Conservation (phyloP, 2,329 filamentous ascomycete genomes). For the Ascochyta rabiei region DNA sequence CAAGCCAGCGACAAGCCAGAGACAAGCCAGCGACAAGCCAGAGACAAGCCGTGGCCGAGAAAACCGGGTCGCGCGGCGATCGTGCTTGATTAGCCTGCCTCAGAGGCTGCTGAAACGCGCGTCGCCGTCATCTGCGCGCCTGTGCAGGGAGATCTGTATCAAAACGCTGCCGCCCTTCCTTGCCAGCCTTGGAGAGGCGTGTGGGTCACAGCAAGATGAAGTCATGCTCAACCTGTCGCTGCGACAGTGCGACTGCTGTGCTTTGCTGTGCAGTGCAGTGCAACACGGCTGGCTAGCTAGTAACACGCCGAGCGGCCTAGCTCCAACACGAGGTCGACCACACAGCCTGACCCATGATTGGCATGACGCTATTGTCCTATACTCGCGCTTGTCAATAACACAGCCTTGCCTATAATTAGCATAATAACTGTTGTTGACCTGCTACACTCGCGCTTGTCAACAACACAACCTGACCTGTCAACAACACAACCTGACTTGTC, state of each 20-base stretch:
- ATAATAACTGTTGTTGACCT: too few relatives aligned
- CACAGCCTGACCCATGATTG: too few relatives aligned
- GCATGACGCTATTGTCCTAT: too few relatives aligned
- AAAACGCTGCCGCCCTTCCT: conserved; percentile 8
- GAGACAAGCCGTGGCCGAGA: conserved; percentile 17
- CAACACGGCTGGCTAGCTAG: conserved; percentile 5
- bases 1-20: conserved; percentile 12
- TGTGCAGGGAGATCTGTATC: conserved; percentile 20
- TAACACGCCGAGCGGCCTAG: not conserved
- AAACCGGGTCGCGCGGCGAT: conserved; percentile 19
- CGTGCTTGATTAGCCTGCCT: conserved; percentile 18
- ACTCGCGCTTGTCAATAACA: too few relatives aligned
- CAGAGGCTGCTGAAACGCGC: conserved; percentile 25
- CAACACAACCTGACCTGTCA: too few relatives aligned
- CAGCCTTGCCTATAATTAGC: too few relatives aligned
- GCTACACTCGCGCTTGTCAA: too few relatives aligned
- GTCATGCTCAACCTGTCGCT: conserved; percentile 1
- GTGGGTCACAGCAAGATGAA: conserved; percentile 10
- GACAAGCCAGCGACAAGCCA: conserved; percentile 17
- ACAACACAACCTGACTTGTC: too few relatives aligned
- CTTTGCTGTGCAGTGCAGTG: not conserved
- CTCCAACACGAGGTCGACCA: conserved; percentile 7
- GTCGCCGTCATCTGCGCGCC: conserved; percentile 13
- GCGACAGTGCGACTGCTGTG: not conserved
- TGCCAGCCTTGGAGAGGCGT: conserved; percentile 6